Evolutionary conservation across 139 green algal species (phyloP).

Genomic region (Haematococcus lacustris): DNA sequence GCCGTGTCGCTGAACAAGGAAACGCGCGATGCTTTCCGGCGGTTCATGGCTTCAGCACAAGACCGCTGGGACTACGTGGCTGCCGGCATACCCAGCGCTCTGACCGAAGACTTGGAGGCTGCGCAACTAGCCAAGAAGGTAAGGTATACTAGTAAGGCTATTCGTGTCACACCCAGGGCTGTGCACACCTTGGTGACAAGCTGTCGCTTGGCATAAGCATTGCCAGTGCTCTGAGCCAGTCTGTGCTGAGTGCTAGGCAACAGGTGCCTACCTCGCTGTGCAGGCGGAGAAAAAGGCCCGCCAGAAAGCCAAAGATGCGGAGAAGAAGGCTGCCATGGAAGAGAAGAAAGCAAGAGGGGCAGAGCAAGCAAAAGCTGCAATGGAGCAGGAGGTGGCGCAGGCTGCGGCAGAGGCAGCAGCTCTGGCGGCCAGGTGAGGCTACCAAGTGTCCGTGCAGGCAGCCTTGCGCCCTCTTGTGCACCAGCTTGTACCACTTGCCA

Average conservation of each 20-base stretch:
- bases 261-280: too few relatives aligned
- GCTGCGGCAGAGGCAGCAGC: constrained; percentile 47
- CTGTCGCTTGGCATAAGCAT: too few relatives aligned
- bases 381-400: constrained; percentile 50
- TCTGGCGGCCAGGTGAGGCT: constrained; percentile 23
- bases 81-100: constrained; percentile 50
- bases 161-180: too few relatives aligned
- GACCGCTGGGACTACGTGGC: constrained; percentile 54
- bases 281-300: constrained; percentile 64
- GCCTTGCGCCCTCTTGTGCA: not conserved
- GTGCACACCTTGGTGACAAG: too few relatives aligned
- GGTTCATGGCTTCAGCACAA: constrained; percentile 46
- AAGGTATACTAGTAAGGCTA: too few relatives aligned
- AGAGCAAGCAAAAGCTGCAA: constrained; percentile 25
- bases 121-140: constrained; percentile 49
- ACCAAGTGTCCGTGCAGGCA: not conserved
- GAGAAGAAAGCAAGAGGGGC: constrained; percentile 23
- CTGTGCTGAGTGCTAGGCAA: too few relatives aligned
- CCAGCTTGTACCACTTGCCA: too few relatives aligned
- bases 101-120: constrained; percentile 65
- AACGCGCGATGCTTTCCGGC: constrained; percentile 61
- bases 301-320: constrained; percentile 60
- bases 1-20: constrained; percentile 50
- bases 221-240: too few relatives aligned
- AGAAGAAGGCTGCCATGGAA: constrained; percentile 29